Percentiles rank a stretch among this genome's conserved stretches.
Conservation (phyloP, 257 asterid species). For the Jacaranda mimosifolia region DNA sequence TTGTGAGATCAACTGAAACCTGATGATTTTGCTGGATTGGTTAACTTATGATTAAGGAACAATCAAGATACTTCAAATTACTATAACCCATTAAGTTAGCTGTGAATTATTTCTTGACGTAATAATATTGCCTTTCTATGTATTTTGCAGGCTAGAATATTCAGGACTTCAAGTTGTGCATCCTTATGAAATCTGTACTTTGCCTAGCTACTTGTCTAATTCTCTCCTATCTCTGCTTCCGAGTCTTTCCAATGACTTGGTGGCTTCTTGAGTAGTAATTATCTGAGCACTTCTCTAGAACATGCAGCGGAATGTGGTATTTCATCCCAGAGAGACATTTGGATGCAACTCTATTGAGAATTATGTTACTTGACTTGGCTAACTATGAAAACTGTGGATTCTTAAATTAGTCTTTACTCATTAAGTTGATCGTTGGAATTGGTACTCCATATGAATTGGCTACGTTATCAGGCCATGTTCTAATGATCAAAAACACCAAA, state of each 20-base stretch:
- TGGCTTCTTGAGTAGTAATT: no score
- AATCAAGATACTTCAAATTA: not conserved
- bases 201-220: no score
- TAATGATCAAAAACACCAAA: not conserved
- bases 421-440: slow-evolving; percentile 3
- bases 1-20: not conserved
- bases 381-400: slow-evolving; percentile 4
- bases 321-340: slow-evolving; percentile 11
- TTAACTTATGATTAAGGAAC: not conserved
- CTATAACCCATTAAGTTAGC: not conserved
- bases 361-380: slow-evolving; percentile 2
- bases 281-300: not conserved
- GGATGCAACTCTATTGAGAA: not conserved
- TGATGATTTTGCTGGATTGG: slow-evolving; percentile 9
- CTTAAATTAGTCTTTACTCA: not conserved
- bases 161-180: slow-evolving; percentile 11
- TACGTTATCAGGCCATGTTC: not conserved
- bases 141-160: slow-evolving; percentile 30
- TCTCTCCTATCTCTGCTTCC: no score
- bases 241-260: no score
- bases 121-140: not conserved
- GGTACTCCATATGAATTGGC: not conserved
- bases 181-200: no score
- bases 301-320: slow-evolving; percentile 6
- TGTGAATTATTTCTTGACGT: not conserved